Evolutionary conservation across 805 yeast species (phyloP).

Genomic region (Candida railenensis): DNA sequence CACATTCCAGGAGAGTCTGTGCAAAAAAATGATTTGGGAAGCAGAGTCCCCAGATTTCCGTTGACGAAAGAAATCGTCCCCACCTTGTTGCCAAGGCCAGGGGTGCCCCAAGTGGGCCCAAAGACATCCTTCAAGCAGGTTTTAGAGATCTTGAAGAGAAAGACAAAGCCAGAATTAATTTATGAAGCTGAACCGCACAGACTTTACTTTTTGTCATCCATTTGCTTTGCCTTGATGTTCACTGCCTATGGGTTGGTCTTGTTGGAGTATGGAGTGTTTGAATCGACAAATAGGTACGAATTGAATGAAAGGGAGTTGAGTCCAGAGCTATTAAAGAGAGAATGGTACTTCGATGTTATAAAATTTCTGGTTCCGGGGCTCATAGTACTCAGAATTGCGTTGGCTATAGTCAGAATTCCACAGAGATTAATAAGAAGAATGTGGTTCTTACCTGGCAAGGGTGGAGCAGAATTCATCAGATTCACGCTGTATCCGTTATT

Average conservation of each 20-base stretch:
- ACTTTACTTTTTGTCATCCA: slow-evolving; percentile 67
- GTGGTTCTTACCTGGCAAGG: slow-evolving; percentile 62
- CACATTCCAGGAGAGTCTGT: slow-evolving; percentile 58
- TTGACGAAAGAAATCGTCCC: slow-evolving; percentile 63
- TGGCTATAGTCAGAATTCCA: slow-evolving; percentile 47
- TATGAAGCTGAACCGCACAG: slow-evolving; percentile 85
- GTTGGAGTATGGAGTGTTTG: slow-evolving; percentile 53
- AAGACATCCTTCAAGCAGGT: slow-evolving; percentile 58
- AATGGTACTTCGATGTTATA: slow-evolving; percentile 30
- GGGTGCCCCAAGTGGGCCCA: slow-evolving; percentile 70
- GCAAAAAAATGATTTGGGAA: slow-evolving; percentile 45
- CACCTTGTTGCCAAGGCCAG: slow-evolving; percentile 70
- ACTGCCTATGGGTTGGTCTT: slow-evolving; percentile 66
- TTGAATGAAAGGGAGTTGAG: slow-evolving; percentile 51
- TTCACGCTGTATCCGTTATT: slow-evolving; percentile 74
- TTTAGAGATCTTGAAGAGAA: slow-evolving; percentile 52
- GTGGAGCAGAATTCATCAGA: slow-evolving; percentile 51
- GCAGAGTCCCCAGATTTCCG: slow-evolving; percentile 67
- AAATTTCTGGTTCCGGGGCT: slow-evolving; percentile 28
- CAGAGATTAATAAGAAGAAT: slow-evolving; percentile 71
- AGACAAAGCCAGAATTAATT: slow-evolving; percentile 65
- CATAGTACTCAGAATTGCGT: slow-evolving; percentile 27
- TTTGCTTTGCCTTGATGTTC: slow-evolving; percentile 66
- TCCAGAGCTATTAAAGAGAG: slow-evolving; percentile 40
- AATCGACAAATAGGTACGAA: slow-evolving; percentile 50